Percentiles rank a stretch among this genome's conserved stretches.
Conservation (phyloP, 2,329 filamentous ascomycete species). For the Penicillium janthinellum region DNA sequence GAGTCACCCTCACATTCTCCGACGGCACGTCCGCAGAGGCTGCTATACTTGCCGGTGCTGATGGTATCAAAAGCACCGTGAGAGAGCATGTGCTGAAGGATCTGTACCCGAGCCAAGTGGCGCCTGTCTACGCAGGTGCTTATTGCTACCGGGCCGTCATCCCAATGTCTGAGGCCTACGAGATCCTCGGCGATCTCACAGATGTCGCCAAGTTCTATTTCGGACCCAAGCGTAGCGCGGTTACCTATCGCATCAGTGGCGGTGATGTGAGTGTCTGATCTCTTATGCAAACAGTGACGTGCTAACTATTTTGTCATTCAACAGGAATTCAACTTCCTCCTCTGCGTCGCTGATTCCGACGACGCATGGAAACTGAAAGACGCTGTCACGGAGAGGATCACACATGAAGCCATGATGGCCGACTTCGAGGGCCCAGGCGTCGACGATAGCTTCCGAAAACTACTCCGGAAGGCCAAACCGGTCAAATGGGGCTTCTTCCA, state of each 20-base stretch:
- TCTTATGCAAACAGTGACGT: neutral
- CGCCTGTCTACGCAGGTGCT: slow-evolving; percentile 15
- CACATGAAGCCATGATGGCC: slow-evolving; percentile 16
- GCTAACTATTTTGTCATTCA: neutral
- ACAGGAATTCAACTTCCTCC: neutral
- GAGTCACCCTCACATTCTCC: neutral
- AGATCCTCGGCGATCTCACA: slow-evolving; percentile 19
- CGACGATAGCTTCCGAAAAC: slow-evolving; percentile 13
- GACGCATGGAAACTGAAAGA: slow-evolving; percentile 9
- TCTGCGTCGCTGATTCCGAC: slow-evolving; percentile 2
- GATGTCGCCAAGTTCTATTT: slow-evolving; percentile 22
- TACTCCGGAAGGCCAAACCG: slow-evolving; percentile 9
- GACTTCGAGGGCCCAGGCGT: slow-evolving; percentile 11
- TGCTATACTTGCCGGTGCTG: slow-evolving; percentile 11
- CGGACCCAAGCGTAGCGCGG: slow-evolving; percentile 9
- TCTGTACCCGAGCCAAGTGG: slow-evolving; percentile 10
- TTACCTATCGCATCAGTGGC: slow-evolving; percentile 18
- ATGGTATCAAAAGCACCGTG: slow-evolving; percentile 10
- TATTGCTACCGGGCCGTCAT: slow-evolving; percentile 18
- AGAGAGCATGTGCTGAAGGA: slow-evolving; percentile 12
- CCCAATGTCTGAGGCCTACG: slow-evolving; percentile 13
- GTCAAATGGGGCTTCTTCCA: slow-evolving; percentile 23
- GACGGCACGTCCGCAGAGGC: slow-evolving; percentile 1
- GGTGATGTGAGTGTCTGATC: slow-evolving; percentile 10
- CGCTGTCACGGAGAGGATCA: slow-evolving; percentile 12